phyloP scores from a whole-genome alignment of 805 yeast genomes.

The Clavispora asparagi region DNA sequence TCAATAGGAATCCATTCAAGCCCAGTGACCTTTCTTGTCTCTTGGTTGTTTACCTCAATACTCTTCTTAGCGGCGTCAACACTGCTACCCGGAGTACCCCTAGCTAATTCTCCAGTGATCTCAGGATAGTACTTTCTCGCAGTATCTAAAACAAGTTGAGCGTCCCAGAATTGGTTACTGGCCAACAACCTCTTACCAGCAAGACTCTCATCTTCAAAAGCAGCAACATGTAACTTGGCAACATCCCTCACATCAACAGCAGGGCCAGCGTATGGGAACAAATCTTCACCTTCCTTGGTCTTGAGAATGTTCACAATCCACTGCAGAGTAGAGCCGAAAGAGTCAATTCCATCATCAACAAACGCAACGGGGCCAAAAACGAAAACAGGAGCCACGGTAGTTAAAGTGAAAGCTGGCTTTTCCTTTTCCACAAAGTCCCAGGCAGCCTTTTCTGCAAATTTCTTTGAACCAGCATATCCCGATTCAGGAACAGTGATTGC shows the following conservation, averaged over 20 bases:
- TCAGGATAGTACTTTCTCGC: constrained; percentile 20
- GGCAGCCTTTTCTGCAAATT: constrained; percentile 20
- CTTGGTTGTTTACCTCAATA: neutral
- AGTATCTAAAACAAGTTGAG: constrained; percentile 17
- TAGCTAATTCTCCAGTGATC: constrained; percentile 11
- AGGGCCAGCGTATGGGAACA: neutral
- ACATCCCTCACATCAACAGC: constrained; percentile 20
- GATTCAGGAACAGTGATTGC: constrained; percentile 5
- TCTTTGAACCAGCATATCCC: constrained; percentile 4
- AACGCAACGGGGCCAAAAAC: constrained; percentile 52
- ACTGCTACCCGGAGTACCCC: constrained; percentile 11
- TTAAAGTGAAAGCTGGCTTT: constrained; percentile 32
- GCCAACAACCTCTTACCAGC: constrained; percentile 10
- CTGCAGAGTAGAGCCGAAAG: constrained; percentile 23
- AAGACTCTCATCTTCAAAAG: constrained; percentile 18
- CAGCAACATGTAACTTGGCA: constrained; percentile 11
- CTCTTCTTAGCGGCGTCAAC: neutral
- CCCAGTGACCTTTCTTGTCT: neutral
- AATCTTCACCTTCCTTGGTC: neutral
- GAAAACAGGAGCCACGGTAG: constrained; percentile 38
- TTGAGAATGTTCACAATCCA: neutral
- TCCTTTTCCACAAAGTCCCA: constrained; percentile 46
- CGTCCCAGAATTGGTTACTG: constrained; percentile 15
- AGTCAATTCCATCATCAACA: constrained; percentile 18
- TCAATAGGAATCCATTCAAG: neutral